Evolutionary conservation across 2,329 filamentous ascomycete species (phyloP).

Genomic region (Ophiostoma himal-ulmi): DNA sequence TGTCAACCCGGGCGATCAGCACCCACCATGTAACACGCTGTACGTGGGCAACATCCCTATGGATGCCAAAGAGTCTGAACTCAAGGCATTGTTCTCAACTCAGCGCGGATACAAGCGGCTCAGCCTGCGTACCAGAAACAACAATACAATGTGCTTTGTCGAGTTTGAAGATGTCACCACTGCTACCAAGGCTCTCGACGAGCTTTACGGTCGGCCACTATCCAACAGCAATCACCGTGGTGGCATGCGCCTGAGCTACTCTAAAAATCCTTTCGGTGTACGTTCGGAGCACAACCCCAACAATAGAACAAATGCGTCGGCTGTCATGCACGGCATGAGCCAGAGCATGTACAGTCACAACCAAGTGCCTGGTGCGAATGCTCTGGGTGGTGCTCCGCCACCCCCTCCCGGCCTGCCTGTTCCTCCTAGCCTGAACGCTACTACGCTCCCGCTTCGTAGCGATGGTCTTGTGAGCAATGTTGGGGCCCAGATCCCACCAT

Average conservation of each 20-base stretch:
- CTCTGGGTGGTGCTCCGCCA: slow-evolving; percentile 35
- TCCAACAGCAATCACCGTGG: slow-evolving; percentile 73
- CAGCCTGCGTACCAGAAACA: slow-evolving; percentile 89
- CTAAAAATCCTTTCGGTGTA: slow-evolving; percentile 92
- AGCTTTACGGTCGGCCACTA: slow-evolving; percentile 79
- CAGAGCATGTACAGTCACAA: slow-evolving; percentile 26
- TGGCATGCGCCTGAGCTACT: slow-evolving; percentile 91
- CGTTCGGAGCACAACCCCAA: slow-evolving; percentile 64
- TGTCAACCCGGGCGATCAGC: slow-evolving; percentile 90
- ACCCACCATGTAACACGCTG: slow-evolving; percentile 94
- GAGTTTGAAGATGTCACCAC: slow-evolving; percentile 93
- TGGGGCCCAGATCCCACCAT: not conserved
- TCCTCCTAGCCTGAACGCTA: slow-evolving; percentile 59
- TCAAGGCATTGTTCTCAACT: slow-evolving; percentile 88
- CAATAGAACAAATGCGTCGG: slow-evolving; percentile 28
- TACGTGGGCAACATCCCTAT: slow-evolving; percentile 96
- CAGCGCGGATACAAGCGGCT: slow-evolving; percentile 92
- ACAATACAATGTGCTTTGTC: slow-evolving; percentile 97
- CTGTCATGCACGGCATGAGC: not conserved
- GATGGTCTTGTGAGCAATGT: not conserved
- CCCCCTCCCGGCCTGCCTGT: slow-evolving; percentile 76
- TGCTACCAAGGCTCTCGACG: slow-evolving; percentile 83
- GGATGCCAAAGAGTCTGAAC: slow-evolving; percentile 88
- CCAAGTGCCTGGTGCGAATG: not conserved
- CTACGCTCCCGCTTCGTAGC: slow-evolving; percentile 25